Base-by-base conservation (phyloP, 768 basidiomycete species). In the Termitomyces eurrhizus region DNA sequence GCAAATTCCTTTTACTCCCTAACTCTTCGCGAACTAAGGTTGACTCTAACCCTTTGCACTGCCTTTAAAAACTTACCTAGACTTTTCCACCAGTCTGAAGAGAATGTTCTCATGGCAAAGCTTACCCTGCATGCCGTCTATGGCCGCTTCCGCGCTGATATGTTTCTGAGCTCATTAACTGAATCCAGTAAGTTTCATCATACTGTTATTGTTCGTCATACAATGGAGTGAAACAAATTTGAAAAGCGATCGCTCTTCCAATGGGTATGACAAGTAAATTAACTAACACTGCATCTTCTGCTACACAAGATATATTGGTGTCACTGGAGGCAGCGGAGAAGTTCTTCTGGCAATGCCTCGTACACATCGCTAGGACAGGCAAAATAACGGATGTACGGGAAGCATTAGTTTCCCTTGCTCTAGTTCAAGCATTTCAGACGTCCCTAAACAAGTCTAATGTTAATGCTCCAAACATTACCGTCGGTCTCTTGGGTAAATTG, bases 141-240 rank as follows among this genome's bases (percentile, higher is more conserved):
- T 65, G 80, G 82, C 41, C 86, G 85, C 7, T 93, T 96, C 77
- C 84, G 84, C 36, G 80, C 85, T 0, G 95, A 98, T 69, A 90
- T 97, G 77, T 91, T 95, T 70, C 77, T 97, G 60, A 94, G 89
- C 68, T 95, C 95, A 18, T 75, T 98, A 26, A 83, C 89, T 0
- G 96, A 98, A 70, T 96, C 96, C 1, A 88, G 95, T 96, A 67
- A 39, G 92, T 75, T 16, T 46, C 32, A 39, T 50, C 41, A 37
- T 11, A 32, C n/a, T 12, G 24, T 53, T 36, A 37, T 35, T 11
- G 29, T 35, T 50, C 29, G 7, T 49, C 41, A n/a, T 42, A 29
- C 16, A 39, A 24, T 45, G 46, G 60, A 33, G 50, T 56, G 7
- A 18, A 3, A 29, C 60, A 3, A 45, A 67, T 35, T 12, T 36